phyloP scores from a whole-genome alignment of 148 eudicot species.

The Silene latifolia region DNA sequence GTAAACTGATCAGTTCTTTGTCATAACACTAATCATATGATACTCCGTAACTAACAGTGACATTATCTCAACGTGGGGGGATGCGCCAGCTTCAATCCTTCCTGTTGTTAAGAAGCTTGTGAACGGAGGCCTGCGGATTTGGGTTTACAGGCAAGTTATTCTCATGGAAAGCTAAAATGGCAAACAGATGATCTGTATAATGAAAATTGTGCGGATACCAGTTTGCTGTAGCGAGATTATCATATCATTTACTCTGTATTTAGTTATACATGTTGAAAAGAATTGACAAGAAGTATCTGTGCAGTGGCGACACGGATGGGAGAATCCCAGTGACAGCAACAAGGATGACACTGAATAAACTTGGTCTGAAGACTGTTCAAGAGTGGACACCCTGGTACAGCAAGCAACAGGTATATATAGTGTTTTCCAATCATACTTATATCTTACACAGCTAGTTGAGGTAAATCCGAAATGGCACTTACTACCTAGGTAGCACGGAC shows the following conservation, averaged over 20 bases:
- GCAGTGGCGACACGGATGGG: constrained; percentile 40
- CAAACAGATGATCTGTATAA: no score
- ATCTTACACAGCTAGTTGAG: no score
- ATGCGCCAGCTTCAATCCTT: constrained; percentile 31
- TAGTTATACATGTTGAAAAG: no score
- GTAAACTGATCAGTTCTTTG: background rate
- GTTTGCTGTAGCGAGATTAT: no score
- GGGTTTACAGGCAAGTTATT: constrained; percentile 35
- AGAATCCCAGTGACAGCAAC: constrained; percentile 38
- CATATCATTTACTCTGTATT: no score
- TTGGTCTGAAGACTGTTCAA: constrained; percentile 27
- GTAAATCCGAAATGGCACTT: no score
- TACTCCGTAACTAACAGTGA: constrained; percentile 13
- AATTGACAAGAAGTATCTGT: background rate
- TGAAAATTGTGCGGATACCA: no score
- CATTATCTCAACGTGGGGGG: constrained; percentile 28
- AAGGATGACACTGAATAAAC: constrained; percentile 28
- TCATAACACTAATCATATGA: background rate
- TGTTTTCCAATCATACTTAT: no score
- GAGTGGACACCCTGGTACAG: constrained; percentile 37
- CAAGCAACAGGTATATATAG: constrained; percentile 24
- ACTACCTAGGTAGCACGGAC: no score
- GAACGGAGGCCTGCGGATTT: constrained; percentile 31
- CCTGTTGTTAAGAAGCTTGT: constrained; percentile 31
- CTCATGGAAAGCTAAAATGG: no score